Percentiles rank a stretch among this genome's conserved stretches.
Conservation (phyloP, 352 stramenopile genomes). For the Aphanomyces cochlioides region DNA sequence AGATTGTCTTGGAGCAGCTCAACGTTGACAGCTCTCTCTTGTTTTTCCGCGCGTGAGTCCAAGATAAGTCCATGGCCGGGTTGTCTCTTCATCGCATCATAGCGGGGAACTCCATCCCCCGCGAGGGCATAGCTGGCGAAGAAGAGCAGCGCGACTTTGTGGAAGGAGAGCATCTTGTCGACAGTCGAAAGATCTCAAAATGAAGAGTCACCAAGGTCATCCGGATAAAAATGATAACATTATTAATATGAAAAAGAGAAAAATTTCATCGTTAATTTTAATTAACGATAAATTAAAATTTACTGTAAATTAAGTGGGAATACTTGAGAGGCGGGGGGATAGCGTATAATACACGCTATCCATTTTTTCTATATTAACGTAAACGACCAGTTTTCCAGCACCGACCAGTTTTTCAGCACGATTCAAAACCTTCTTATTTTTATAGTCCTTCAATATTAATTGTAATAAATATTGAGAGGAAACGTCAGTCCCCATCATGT, state of each 20-base stretch:
- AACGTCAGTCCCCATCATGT: no score
- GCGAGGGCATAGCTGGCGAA: neutral
- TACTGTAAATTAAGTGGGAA: no score
- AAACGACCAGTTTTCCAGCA: no score
- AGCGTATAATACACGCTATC: no score
- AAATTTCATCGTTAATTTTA: no score
- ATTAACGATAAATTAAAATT: no score
- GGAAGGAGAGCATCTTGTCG: neutral
- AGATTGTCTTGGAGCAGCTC: neutral
- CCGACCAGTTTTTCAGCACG: no score
- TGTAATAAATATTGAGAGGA: no score
- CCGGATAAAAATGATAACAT: neutral
- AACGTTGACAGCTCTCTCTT: neutral
- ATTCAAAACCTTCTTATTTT: no score
- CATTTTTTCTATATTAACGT: no score
- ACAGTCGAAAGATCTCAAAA: constrained; percentile 9
- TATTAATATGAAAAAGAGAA: neutral
- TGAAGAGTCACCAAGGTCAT: neutral
- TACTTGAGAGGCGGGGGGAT: no score
- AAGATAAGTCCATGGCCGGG: constrained; percentile 11
- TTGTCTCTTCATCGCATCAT: neutral
- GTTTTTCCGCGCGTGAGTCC: neutral
- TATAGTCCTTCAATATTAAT: no score
- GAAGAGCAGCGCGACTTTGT: constrained; percentile 5
- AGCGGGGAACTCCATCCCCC: neutral